A percentile compares a stretch with the other conserved stretches of the same genome.
Conservation (phyloP, 2,329 filamentous ascomycete species). For the Chalaropsis ovoidea region DNA sequence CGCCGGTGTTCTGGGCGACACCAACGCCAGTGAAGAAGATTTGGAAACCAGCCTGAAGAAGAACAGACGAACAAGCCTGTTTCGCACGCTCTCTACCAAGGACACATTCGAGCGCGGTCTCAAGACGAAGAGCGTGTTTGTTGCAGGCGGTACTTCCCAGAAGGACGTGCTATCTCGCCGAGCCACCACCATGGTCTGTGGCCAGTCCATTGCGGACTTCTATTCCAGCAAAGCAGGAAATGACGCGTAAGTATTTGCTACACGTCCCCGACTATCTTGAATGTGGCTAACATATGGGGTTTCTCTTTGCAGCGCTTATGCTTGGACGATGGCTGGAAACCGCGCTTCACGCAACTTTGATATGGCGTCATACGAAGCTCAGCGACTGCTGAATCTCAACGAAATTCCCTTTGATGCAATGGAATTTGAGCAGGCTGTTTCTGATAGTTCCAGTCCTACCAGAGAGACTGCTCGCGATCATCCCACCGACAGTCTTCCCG, state of each 20-base stretch:
- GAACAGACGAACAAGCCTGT: conserved; percentile 21
- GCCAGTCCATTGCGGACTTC: conserved; percentile 17
- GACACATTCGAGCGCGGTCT: conserved; percentile 11
- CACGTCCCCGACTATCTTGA: background rate
- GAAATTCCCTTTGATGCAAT: conserved; percentile 31
- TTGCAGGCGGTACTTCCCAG: background rate
- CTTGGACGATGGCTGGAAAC: conserved; percentile 27
- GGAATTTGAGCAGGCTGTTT: conserved; percentile 32
- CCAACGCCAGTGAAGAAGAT: conserved; percentile 13
- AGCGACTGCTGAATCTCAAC: conserved; percentile 36
- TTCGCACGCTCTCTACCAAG: conserved; percentile 21
- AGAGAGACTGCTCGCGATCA: conserved; percentile 25
- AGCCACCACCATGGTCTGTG: conserved; percentile 18
- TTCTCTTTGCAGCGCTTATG: conserved; percentile 15
- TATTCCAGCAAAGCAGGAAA: conserved; percentile 23
- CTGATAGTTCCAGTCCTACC: conserved; percentile 33
- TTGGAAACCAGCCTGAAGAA: conserved; percentile 15
- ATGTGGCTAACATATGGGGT: background rate
- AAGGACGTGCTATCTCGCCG: conserved; percentile 10
- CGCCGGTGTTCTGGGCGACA: conserved; percentile 23
- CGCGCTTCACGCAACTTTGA: conserved; percentile 38
- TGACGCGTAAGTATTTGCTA: conserved; percentile 20
- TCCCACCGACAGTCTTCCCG: conserved; percentile 30
- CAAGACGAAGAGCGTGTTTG: conserved; percentile 20
- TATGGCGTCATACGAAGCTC: conserved; percentile 38